Conservation (phyloP, 139 green algal species). For the Raphidocelis subcapitata region DNA sequence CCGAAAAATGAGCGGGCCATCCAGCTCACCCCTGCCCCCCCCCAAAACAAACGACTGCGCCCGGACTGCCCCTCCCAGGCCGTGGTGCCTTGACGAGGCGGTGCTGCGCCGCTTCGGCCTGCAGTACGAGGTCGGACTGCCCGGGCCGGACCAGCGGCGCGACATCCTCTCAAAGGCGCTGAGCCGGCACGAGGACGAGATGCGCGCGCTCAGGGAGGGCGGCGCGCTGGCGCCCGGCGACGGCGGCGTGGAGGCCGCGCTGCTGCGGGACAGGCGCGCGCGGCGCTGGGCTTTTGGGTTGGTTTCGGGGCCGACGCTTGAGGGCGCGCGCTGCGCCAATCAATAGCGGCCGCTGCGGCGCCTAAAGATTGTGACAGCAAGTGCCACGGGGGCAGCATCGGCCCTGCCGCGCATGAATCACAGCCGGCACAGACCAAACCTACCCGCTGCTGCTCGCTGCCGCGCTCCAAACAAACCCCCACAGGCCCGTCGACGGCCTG, state of each 20-base stretch:
- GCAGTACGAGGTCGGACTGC: conserved; percentile 76
- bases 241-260: conserved; percentile 15
- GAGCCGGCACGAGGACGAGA: conserved; percentile 19
- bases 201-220: neutral
- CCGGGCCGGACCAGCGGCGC: conserved; percentile 48
- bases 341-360: too few species aligned
- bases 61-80: neutral
- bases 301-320: too few species aligned
- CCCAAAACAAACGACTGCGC: neutral
- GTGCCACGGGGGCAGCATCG: too few species aligned
- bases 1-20: conserved; percentile 37
- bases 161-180: conserved; percentile 65
- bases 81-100: conserved; percentile 56
- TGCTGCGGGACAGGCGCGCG: conserved; percentile 26
- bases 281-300: too few species aligned
- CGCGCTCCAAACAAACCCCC: too few species aligned
- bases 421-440: too few species aligned
- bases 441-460: too few species aligned
- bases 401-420: too few species aligned
- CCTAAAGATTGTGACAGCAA: too few species aligned
- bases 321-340: too few species aligned
- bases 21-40: conserved; percentile 74
- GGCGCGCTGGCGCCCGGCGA: conserved; percentile 10
- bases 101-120: conserved; percentile 62
- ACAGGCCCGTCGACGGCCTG: too few species aligned